Percentiles rank a stretch among this genome's conserved stretches.
Evolutionary conservation across 768 basidiomycete genomes (phyloP).

Genomic region (Boletellus ananas): DNA sequence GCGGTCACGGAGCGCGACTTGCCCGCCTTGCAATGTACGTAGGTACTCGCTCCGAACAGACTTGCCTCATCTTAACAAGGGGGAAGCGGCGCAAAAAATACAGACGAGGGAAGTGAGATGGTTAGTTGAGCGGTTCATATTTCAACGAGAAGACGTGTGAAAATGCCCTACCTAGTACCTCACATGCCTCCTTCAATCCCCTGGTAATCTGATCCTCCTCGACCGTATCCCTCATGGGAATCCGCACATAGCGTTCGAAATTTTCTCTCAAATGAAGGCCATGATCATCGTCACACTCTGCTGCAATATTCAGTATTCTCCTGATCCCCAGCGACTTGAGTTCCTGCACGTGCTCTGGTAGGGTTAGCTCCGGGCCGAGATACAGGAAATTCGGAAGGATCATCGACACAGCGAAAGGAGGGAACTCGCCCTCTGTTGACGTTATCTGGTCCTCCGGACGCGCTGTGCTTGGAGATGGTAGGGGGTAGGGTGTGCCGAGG

Average conservation of each 20-base stretch:
- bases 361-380: constrained; percentile 83
- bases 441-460: constrained; percentile 46
- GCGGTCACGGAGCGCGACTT: constrained; percentile 95
- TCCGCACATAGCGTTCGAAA: constrained; percentile 82
- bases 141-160: neutral
- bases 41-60: constrained; percentile 82
- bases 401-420: constrained; percentile 77
- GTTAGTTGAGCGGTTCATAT: constrained; percentile 4
- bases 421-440: constrained; percentile 44
- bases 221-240: constrained; percentile 93
- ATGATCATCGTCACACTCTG: constrained; percentile 84
- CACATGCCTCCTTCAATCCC: constrained; percentile 81
- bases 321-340: constrained; percentile 74
- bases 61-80: constrained; percentile 75
- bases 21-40: constrained; percentile 95
- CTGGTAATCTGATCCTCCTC: constrained; percentile 86
- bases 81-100: constrained; percentile 1
- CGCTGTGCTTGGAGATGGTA: constrained; percentile 58
- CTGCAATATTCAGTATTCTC: constrained; percentile 87
- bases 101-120: neutral
- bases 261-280: constrained; percentile 60
- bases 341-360: constrained; percentile 69
- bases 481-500: constrained; percentile 18
- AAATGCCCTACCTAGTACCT: constrained; percentile 69
- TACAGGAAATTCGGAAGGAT: constrained; percentile 90